phyloP scores from a whole-genome alignment of 2,329 filamentous ascomycete genomes.

The Botrytis porri region DNA sequence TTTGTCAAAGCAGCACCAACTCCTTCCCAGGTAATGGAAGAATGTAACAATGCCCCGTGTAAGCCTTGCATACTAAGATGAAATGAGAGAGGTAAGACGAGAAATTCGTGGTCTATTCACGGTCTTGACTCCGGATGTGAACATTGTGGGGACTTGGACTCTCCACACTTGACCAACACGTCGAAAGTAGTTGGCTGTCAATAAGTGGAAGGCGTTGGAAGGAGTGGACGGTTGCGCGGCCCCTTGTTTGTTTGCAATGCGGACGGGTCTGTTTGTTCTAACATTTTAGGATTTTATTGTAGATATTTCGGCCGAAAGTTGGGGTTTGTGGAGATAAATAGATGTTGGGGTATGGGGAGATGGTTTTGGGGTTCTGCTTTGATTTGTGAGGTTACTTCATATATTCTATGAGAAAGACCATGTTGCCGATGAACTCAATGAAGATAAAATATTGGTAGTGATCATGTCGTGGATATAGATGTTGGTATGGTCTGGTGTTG shows the following conservation, averaged over 20 bases:
- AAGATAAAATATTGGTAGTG: neutral
- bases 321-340: neutral
- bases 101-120: neutral
- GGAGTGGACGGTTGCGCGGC: neutral
- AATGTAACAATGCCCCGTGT: neutral
- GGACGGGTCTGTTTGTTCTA: neutral
- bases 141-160: neutral
- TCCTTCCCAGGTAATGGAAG: neutral
- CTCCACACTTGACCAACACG: neutral
- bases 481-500: neutral
- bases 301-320: neutral
- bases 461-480: neutral
- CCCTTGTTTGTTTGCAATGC: neutral
- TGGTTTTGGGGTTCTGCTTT: neutral
- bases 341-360: constrained; percentile 4
- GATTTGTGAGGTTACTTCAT: neutral
- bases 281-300: neutral
- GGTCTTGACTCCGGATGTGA: neutral
- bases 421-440: neutral
- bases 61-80: neutral
- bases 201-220: neutral
- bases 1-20: neutral
- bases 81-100: neutral
- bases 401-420: neutral
- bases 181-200: neutral